Evolutionary conservation across 352 stramenopile species (phyloP).

Genomic region (Pythium brassicae): DNA sequence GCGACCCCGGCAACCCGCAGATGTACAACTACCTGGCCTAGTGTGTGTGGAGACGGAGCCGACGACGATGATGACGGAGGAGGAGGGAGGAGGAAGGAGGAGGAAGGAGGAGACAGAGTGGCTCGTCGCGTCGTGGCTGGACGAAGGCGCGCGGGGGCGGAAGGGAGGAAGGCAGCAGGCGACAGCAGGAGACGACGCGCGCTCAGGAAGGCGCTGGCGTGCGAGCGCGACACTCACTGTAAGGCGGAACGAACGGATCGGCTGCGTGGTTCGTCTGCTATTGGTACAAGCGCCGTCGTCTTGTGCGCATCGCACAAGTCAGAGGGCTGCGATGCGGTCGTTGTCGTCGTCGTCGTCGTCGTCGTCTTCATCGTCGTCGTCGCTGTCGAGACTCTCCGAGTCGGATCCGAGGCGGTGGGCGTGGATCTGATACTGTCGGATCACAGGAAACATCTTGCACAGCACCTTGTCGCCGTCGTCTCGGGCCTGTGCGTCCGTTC

Average conservation of each 20-base stretch:
- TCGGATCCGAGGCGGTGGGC: slow-evolving; percentile 7
- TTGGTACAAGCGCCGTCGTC: background rate
- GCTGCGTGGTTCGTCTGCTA: background rate
- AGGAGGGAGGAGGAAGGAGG: background rate
- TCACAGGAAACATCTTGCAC: slow-evolving; percentile 27
- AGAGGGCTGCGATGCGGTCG: background rate
- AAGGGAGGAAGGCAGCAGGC: background rate
- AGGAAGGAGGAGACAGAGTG: background rate
- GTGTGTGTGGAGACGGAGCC: background rate
- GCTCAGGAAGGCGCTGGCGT: too few relatives aligned
- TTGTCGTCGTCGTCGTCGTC: slow-evolving; percentile 1
- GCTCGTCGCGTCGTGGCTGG: background rate
- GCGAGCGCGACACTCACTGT: too few relatives aligned
- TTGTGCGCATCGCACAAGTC: background rate
- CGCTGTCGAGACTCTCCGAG: slow-evolving; percentile 9
- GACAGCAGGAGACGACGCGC: background rate
- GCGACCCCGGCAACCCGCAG: slow-evolving; percentile 71
- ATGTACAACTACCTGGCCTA: slow-evolving; percentile 88
- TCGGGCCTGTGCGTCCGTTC: slow-evolving; percentile 3
- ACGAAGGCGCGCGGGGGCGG: background rate
- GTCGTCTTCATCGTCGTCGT: slow-evolving; percentile 7
- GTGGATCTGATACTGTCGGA: slow-evolving; percentile 20
- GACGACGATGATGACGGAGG: background rate
- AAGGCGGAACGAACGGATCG: too few relatives aligned
- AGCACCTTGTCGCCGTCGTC: slow-evolving; percentile 23